These are phyloP conservation scores for Penicillium paxilli DNA, from an alignment of 495 filamentous ascomycete species.

Conservation along the genomic window DNA sequence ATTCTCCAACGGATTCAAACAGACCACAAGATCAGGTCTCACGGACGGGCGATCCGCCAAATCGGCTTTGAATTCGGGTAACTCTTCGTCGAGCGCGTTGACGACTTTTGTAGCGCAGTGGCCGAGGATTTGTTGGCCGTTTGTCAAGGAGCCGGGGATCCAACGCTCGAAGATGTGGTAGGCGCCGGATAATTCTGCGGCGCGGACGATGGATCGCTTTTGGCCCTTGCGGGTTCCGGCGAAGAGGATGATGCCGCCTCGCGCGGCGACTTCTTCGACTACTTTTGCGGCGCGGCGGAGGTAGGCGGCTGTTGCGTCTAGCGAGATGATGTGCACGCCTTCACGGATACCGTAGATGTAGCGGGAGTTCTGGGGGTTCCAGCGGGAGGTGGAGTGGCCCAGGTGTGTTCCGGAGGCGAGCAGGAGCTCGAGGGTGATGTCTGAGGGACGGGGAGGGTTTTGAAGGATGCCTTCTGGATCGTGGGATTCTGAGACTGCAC, in stretches of 20 bases:
- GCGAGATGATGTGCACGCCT: constrained; percentile 89
- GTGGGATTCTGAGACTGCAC: constrained; percentile 45
- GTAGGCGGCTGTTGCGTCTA: constrained; percentile 83
- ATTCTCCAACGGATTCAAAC: constrained; percentile 91
- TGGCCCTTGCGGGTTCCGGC: constrained; percentile 84
- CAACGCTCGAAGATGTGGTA: constrained; percentile 94
- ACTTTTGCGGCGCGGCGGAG: constrained; percentile 87
- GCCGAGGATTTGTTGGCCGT: constrained; percentile 81
- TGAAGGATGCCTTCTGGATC: constrained; percentile 63
- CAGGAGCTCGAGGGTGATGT: constrained; percentile 88
- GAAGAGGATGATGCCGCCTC: constrained; percentile 85
- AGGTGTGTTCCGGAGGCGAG: constrained; percentile 90
- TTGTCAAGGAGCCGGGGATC: constrained; percentile 91
- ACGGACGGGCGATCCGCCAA: constrained; percentile 61
- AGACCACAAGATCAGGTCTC: constrained; percentile 89
- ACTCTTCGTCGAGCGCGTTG: constrained; percentile 64
- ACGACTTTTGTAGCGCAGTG: constrained; percentile 66
- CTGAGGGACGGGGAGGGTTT: constrained; percentile 71
- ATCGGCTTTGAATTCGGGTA: constrained; percentile 64
- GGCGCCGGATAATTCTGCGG: constrained; percentile 71
- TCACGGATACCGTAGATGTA: constrained; percentile 94
- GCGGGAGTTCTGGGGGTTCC: constrained; percentile 92
- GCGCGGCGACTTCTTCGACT: constrained; percentile 80
- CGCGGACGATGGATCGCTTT: constrained; percentile 72
- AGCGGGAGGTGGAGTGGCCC: constrained; percentile 87